Evolutionary conservation across 495 filamentous ascomycete genomes (phyloP).

Genomic region (Cryomyces minteri): DNA sequence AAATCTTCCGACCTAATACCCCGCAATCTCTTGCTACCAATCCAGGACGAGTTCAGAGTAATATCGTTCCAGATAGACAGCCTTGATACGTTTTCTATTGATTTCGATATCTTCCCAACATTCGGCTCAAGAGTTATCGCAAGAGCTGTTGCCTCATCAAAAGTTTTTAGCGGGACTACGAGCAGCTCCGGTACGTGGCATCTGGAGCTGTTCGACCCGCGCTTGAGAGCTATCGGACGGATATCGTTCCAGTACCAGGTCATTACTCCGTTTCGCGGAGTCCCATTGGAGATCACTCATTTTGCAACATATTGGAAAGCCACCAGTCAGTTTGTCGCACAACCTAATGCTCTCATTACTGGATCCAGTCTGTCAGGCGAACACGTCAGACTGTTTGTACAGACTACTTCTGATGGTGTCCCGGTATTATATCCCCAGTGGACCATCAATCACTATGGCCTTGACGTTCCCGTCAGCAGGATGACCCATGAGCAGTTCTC

Average conservation of each 20-base stretch:
- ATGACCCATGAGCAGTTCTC: conserved; percentile 59
- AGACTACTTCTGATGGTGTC: conserved; percentile 70
- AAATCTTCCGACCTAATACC: conserved; percentile 92
- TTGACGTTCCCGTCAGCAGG: conserved; percentile 61
- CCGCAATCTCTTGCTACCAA: conserved; percentile 81
- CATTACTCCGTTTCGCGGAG: conserved; percentile 90
- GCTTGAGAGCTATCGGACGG: conserved; percentile 84
- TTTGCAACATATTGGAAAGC: conserved; percentile 99
- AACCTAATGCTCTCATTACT: conserved; percentile 72
- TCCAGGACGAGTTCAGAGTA: conserved; percentile 83
- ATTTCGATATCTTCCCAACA: conserved; percentile 95
- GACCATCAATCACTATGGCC: conserved; percentile 58
- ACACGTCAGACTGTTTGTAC: conserved; percentile 79
- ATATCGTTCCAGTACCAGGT: conserved; percentile 88
- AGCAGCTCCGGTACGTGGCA: conserved; percentile 67
- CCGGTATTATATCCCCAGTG: conserved; percentile 76
- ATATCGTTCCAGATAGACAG: conserved; percentile 94
- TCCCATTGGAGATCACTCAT: conserved; percentile 85
- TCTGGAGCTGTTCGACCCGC: conserved; percentile 79
- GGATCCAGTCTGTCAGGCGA: conserved; percentile 89
- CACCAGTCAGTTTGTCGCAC: conserved; percentile 72
- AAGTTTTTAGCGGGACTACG: conserved; percentile 52
- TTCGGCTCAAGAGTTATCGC: conserved; percentile 96
- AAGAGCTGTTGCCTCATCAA: conserved; percentile 77
- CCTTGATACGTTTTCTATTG: conserved; percentile 77